Base-by-base conservation (phyloP, 2,329 filamentous ascomycete species). In the Meredithiella fracta region DNA sequence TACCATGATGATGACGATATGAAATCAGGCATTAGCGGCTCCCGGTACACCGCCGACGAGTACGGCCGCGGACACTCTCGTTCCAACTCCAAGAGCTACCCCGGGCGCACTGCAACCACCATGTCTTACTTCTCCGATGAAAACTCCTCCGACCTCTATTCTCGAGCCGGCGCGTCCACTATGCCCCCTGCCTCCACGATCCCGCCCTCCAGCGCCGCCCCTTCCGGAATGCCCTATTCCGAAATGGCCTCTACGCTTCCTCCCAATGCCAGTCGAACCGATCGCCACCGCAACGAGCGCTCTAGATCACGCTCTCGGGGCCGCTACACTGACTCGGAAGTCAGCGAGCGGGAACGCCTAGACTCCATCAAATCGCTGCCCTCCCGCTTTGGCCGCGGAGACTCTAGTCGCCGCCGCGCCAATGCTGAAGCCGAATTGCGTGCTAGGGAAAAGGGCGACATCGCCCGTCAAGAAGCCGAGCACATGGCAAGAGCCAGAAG, bases 11-110 rank as follows among this genome's bases (percentile, higher is more conserved):
- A 79, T 66, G 77, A 82, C 56, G 73, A 81, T 1, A 62, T 69
- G 61, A 75, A 79, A 54, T 77, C 79, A 22, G 76, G 85, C 3
- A 78, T 77, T 37, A 75, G 75, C 31, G 73, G 76, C n/a, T 78
- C 80, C 22, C 74, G 74, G 62, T 87, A 79, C 59, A 87, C 84
- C 1, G 84, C 79, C 26, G 85, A 89, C 64, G 82, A 82, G 25
- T 72, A 76, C 59, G 29, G 23, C 11, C 29, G 29, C 11, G 29
- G 29, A 5, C 29, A 34, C 11, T 5, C 22, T 51, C 56, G n/a
- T 51, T 51, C 47, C 31, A 68, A 60, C 67, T 66, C 55, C 15
- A 52, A 49, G 7, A 38, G 47, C 17, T 25, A 40, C 14, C 49
- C 53, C 14, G 31, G 49, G 6, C 47, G 40, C n/a, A 58, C 52